phyloP scores from a whole-genome alignment of 1,284 basidiomycete genomes.

The Sanghuangporus baumii region DNA sequence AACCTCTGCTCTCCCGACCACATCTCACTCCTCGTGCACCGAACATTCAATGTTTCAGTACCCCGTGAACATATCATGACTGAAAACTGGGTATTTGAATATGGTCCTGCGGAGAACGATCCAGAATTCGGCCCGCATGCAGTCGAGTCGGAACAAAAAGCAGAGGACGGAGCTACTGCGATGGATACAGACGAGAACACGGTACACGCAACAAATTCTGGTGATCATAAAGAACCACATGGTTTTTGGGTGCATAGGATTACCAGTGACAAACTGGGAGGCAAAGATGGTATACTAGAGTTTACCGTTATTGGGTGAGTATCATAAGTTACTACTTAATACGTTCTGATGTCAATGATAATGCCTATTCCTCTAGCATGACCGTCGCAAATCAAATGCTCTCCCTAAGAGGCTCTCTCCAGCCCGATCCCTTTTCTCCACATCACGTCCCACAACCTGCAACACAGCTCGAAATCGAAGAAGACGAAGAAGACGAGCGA shows the following conservation, averaged over 20 bases:
- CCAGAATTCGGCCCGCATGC: conserved; percentile 54
- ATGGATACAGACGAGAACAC: conserved; percentile 21
- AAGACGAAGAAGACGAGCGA: conserved; percentile 5
- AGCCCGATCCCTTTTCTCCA: conserved; percentile 78
- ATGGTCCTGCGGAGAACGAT: conserved; percentile 72
- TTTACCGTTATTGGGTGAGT: conserved; percentile 88
- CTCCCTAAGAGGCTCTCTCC: conserved; percentile 86
- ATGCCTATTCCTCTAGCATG: conserved; percentile 44
- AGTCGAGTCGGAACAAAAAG: conserved; percentile 21
- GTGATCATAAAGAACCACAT: conserved; percentile 35
- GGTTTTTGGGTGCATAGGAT: conserved; percentile 81
- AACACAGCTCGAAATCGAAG: neutral
- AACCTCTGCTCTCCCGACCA: conserved; percentile 93
- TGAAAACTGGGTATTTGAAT: conserved; percentile 83
- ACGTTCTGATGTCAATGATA: conserved; percentile 13
- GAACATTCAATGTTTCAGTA: conserved; percentile 96
- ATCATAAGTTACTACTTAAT: conserved; percentile 22
- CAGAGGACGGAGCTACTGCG: conserved; percentile 13
- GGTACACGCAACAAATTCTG: conserved; percentile 25
- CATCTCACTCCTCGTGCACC: conserved; percentile 87
- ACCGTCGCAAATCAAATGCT: conserved; percentile 95
- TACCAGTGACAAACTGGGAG: conserved; percentile 72
- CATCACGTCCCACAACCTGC: conserved; percentile 41
- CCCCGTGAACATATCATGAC: conserved; percentile 86
- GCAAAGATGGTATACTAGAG: conserved; percentile 59